Evolutionary conservation across 2,329 filamentous ascomycete genomes (phyloP).

Genomic region (Fusarium ambrosium): DNA sequence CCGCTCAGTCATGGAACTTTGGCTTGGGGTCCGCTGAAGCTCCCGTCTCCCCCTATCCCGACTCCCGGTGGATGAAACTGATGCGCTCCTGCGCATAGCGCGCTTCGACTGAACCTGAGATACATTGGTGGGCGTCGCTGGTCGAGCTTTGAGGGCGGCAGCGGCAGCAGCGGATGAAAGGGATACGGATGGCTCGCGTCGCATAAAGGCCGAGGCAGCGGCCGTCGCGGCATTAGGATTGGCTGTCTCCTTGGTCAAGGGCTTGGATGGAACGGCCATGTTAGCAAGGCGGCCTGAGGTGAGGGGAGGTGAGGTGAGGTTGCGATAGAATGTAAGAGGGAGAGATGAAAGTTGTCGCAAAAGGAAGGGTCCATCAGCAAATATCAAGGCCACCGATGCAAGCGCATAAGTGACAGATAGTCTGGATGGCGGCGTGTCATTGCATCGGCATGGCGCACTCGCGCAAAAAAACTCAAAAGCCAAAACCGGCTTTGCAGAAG

Average conservation of each 20-base stretch:
- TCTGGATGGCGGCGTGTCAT: slow-evolving; percentile 8
- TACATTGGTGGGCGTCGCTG: slow-evolving; percentile 83
- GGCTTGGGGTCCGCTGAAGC: slow-evolving; percentile 76
- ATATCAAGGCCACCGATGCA: slow-evolving; percentile 6
- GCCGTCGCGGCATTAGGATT: slow-evolving; percentile 83
- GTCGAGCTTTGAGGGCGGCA: slow-evolving; percentile 83
- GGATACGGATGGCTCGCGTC: slow-evolving; percentile 71
- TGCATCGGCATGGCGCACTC: slow-evolving; percentile 16
- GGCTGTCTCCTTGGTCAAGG: slow-evolving; percentile 73
- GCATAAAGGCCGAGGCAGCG: slow-evolving; percentile 84
- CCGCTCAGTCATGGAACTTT: slow-evolving; percentile 87
- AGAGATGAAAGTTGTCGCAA: neutral
- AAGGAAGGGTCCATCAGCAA: slow-evolving; percentile 2
- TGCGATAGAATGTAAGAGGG: slow-evolving; percentile 4
- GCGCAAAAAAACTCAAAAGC: slow-evolving; percentile 42
- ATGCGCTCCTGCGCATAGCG: slow-evolving; percentile 79
- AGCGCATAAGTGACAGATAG: slow-evolving; percentile 14
- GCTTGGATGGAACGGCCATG: slow-evolving; percentile 60
- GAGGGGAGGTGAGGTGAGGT: neutral
- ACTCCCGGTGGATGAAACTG: slow-evolving; percentile 76
- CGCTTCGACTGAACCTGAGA: slow-evolving; percentile 90
- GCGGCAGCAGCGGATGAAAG: slow-evolving; percentile 90
- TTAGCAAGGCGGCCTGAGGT: slow-evolving; percentile 37
- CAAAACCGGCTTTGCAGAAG: slow-evolving; percentile 39
- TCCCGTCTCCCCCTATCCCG: slow-evolving; percentile 58